Evolutionary conservation across 176 grass and related monocot species (phyloP).

Genomic region (Pontederia crassipes): DNA sequence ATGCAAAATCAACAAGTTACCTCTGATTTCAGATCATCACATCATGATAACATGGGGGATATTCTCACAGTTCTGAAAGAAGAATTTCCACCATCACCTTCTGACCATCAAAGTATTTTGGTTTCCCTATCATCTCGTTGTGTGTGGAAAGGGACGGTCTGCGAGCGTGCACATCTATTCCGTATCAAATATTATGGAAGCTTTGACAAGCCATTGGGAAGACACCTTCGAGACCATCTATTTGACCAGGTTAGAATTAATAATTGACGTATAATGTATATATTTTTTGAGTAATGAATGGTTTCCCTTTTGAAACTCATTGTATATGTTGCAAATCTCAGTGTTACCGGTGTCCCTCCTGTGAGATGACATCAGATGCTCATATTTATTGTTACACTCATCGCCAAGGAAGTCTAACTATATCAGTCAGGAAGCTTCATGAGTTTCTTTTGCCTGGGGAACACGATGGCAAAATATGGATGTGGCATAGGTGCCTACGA

Average conservation of each 20-base stretch:
- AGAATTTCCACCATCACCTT: slow-evolving; percentile 62
- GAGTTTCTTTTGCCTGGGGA: neutral
- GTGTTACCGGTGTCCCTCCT: slow-evolving; percentile 4
- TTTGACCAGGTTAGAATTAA: neutral
- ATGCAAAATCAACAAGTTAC: slow-evolving; percentile 14
- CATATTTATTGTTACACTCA: slow-evolving; percentile 13
- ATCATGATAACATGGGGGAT: slow-evolving; percentile 28
- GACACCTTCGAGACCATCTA: slow-evolving; percentile 7
- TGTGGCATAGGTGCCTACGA: slow-evolving; percentile 9
- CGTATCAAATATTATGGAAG: slow-evolving; percentile 8
- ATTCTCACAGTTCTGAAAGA: slow-evolving; percentile 32
- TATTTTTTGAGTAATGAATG: neutral
- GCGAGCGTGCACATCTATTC: slow-evolving; percentile 36
- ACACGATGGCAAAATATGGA: slow-evolving; percentile 5
- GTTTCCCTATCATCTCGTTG: slow-evolving; percentile 85
- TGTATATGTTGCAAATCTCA: neutral
- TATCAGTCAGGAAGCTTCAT: slow-evolving; percentile 6
- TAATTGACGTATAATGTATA: neutral
- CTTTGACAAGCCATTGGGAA: slow-evolving; percentile 4
- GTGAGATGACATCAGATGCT: slow-evolving; percentile 7
- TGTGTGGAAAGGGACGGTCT: slow-evolving; percentile 72
- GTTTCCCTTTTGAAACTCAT: neutral
- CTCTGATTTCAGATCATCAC: slow-evolving; percentile 20
- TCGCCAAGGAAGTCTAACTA: slow-evolving; percentile 5
- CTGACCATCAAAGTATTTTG: slow-evolving; percentile 97